Base-by-base conservation (phyloP, 2,329 filamentous ascomycete species). In the Dryadomyces quercus-mongolicae region DNA sequence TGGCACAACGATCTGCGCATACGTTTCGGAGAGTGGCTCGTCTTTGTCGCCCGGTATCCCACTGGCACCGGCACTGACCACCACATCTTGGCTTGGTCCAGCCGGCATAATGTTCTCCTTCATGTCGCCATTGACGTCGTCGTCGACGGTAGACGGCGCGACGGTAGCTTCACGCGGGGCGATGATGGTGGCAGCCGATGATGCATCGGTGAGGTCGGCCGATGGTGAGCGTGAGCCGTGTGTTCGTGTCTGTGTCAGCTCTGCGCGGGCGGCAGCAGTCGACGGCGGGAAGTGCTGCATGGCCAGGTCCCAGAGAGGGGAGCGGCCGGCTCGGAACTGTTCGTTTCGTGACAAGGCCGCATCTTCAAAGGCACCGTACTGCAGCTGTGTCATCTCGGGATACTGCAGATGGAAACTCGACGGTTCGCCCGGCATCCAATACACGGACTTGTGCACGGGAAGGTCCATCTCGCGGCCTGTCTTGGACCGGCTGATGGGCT, bases 331-430 rank as follows among this genome's bases (percentile, higher is more conserved):
- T 0, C 66, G 67, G 53, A 85, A 85, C 20, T 71, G 67, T 60
- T 84, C 80, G 1, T 70, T 70, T 38, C 75, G 69, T 0, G 67
- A 66, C 36, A 67, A 61, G 1, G 80, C 79, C 16, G 76, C 78
- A n/a, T 71, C 64, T 18, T 70, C 67, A 63, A 82, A 83, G 2
- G 74, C 76, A 38, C 75, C 72, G 54, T 75, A 74, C 57, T 84
- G 80, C 7, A 79, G 68, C 54, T 78, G 74, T 0, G 76, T 82
- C 78, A 85, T 83, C 58, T 81, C 76, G 0, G 81, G 81, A 60
- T 85, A 85, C 51, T 77, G 64, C 4, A 82, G 69, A 58, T 85
- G 81, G 73, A 80, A 82, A 1, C 77, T 82, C 20, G 63, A 68
- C 54, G 69, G 69, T 59, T 83, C 74, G 47, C 71, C 69, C 3